Evolutionary conservation across 2,329 filamentous ascomycete species (phyloP).

Genomic region (Claviceps africana): DNA sequence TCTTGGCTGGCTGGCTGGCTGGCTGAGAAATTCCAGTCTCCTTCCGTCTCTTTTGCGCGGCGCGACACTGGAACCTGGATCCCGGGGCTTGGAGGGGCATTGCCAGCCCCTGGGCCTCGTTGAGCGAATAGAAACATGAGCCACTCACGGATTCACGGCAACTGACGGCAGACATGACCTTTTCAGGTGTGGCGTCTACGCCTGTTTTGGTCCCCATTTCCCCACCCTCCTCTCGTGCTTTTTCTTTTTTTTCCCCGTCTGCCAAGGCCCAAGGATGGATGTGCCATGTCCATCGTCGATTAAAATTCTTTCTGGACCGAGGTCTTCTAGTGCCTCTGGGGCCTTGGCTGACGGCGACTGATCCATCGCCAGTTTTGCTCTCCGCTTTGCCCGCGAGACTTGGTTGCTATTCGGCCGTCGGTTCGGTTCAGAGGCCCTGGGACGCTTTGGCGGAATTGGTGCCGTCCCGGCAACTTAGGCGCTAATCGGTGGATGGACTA

Average conservation of each 20-base stretch:
- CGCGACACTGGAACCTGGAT: not conserved
- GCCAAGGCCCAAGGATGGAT: not conserved
- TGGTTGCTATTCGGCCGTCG: not conserved
- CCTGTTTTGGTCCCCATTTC: not conserved
- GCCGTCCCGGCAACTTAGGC: not conserved
- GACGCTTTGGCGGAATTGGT: not conserved
- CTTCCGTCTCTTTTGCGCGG: too few species aligned
- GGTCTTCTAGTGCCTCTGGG: not conserved
- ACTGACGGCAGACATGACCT: not conserved
- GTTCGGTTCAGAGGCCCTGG: not conserved
- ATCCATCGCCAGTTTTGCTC: not conserved
- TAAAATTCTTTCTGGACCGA: not conserved
- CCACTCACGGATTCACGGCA: not conserved
- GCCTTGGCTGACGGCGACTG: conserved; percentile 1
- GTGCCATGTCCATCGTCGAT: not conserved
- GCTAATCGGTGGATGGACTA: not conserved
- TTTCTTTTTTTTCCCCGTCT: not conserved
- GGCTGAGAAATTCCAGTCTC: too few species aligned
- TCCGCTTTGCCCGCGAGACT: not conserved
- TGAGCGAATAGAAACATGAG: not conserved
- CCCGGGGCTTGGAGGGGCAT: not conserved
- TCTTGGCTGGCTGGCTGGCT: not conserved
- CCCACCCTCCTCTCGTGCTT: not conserved
- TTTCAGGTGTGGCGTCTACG: not conserved
- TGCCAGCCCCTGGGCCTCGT: not conserved